phyloP scores from a whole-genome alignment of 495 filamentous ascomycete genomes.

The Delitschia confertaspora region DNA sequence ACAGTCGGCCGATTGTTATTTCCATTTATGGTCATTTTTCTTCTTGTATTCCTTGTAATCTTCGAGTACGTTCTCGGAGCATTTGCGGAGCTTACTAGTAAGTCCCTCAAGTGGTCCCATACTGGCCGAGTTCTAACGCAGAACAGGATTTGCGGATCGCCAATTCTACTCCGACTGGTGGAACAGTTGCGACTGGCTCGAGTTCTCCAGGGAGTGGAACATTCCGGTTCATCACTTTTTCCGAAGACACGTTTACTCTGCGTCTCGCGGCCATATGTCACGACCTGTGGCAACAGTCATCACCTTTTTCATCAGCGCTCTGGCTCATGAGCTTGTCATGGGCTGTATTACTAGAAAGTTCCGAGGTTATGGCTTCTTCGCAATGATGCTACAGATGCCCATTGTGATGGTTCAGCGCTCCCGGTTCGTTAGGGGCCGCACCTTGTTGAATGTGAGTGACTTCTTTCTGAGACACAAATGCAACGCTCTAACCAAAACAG shows the following conservation, averaged over 20 bases:
- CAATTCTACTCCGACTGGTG: conserved; percentile 99
- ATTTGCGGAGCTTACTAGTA: conserved; percentile 83
- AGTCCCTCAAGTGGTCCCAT: conserved; percentile 9
- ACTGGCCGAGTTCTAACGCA: conserved; percentile 8
- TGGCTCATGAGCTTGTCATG: conserved; percentile 94
- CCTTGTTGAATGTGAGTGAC: conserved; percentile 59
- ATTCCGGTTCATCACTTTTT: conserved; percentile 97
- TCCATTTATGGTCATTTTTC: conserved; percentile 75
- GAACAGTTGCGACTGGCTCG: conserved; percentile 82
- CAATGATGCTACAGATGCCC: conserved; percentile 93
- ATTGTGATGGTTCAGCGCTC: conserved; percentile 86
- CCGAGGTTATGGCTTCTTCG: conserved; percentile 83
- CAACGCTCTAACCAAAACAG: conserved; percentile 20
- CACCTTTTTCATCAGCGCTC: conserved; percentile 80
- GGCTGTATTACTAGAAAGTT: conserved; percentile 97
- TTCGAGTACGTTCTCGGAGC: conserved; percentile 86
- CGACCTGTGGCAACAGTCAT: conserved; percentile 74
- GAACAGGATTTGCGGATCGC: conserved; percentile 64
- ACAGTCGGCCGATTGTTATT: conserved; percentile 91
- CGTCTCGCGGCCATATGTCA: conserved; percentile 63
- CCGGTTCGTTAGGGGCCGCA: conserved; percentile 59
- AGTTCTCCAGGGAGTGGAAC: conserved; percentile 97
- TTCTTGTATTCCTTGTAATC: conserved; percentile 39
- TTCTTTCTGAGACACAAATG: neutral
- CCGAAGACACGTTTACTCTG: conserved; percentile 85